A percentile compares a stretch with the other conserved stretches of the same genome.
Conservation (phyloP, 768 basidiomycete species). For the Mycena belliarum region DNA sequence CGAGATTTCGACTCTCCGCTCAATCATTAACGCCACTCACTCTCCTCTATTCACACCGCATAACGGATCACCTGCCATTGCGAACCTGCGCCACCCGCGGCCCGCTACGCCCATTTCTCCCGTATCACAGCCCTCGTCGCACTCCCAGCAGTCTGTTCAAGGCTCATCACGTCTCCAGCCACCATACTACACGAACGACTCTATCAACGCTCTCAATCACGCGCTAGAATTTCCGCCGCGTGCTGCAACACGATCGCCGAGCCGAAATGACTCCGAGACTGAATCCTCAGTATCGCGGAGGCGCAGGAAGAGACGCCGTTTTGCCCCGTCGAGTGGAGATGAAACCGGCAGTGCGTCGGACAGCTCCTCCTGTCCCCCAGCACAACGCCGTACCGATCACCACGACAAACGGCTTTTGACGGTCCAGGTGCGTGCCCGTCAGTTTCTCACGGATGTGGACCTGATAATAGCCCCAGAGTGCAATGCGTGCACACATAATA, state of each 20-base stretch:
- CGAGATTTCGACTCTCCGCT: conserved; percentile 49
- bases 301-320: conserved; percentile 32
- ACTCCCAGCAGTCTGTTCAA: conserved; percentile 37
- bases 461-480: conserved; percentile 49
- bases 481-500: conserved; percentile 68
- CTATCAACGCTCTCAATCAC: conserved; percentile 15
- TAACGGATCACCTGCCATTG: conserved; percentile 29
- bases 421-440: conserved; percentile 52
- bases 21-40: conserved; percentile 33
- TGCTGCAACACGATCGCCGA: conserved; percentile 34
- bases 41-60: conserved; percentile 22
- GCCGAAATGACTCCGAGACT: conserved; percentile 29
- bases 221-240: conserved; percentile 20
- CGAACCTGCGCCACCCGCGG: conserved; percentile 30
- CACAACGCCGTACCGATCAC: conserved; percentile 51
- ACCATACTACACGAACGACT: not conserved
- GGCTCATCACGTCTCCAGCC: conserved; percentile 31
- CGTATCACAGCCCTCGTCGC: conserved; percentile 32
- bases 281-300: conserved; percentile 2
- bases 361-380: conserved; percentile 29
- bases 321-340: conserved; percentile 38
- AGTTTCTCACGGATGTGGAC: not conserved
- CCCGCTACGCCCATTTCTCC: conserved; percentile 42
- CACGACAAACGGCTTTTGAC: conserved; percentile 69
- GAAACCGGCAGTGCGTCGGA: conserved; percentile 36